Percentiles rank a stretch among this genome's conserved stretches.
Evolutionary conservation across 306 rosid genomes (phyloP).

Genomic region (Urtica urens): DNA sequence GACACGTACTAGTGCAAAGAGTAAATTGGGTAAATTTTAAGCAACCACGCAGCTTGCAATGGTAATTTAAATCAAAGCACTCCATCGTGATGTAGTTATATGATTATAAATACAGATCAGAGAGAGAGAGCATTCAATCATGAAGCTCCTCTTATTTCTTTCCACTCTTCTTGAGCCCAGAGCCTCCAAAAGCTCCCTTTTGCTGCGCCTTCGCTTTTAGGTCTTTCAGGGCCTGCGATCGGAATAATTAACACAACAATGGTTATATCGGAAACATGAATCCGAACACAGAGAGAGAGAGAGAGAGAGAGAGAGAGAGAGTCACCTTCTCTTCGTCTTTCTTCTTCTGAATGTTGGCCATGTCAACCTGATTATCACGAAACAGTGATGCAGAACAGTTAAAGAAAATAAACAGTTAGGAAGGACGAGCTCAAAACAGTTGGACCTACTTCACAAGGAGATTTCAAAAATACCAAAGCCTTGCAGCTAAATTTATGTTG

Average conservation of each 20-base stretch:
- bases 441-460: background rate
- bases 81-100: conserved; percentile 4
- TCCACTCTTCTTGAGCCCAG: conserved; percentile 87
- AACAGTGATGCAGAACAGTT: no score
- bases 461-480: no score
- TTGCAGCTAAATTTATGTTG: no score
- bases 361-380: conserved; percentile 63
- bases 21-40: conserved; percentile 13
- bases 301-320: background rate
- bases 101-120: conserved; percentile 16
- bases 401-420: no score
- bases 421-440: background rate
- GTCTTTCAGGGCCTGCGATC: conserved; percentile 61
- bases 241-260: conserved; percentile 1
- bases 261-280: background rate
- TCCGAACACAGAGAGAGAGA: background rate
- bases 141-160: conserved; percentile 39
- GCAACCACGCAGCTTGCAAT: conserved; percentile 15
- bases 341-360: conserved; percentile 90
- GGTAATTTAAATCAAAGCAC: conserved; percentile 6
- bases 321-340: conserved; percentile 92
- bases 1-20: conserved; percentile 6
- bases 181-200: conserved; percentile 68
- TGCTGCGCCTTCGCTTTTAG: conserved; percentile 69
- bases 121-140: conserved; percentile 3